phyloP scores from a whole-genome alignment of 495 filamentous ascomycete genomes.

The Cryomyces antarcticus region DNA sequence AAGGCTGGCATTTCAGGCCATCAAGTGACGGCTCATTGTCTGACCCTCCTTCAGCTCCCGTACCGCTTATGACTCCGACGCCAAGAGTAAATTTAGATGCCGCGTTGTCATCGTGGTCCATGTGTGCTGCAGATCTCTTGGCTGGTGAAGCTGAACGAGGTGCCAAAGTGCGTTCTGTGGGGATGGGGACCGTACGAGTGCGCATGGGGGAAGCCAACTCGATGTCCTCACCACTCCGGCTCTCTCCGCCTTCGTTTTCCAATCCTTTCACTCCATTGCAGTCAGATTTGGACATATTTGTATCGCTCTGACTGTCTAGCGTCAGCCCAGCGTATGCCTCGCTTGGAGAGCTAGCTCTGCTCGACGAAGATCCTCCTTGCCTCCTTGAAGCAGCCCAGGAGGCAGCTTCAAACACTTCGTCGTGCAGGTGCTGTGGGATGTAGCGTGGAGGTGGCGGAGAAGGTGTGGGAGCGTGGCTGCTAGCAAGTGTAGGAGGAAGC shows the following conservation, averaged over 20 bases:
- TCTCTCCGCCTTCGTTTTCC: background rate
- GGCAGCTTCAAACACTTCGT: conserved; percentile 27
- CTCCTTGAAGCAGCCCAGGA: conserved; percentile 16
- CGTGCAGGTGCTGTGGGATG: conserved; percentile 40
- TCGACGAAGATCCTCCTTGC: conserved; percentile 19
- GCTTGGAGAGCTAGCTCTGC: conserved; percentile 43
- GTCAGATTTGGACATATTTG: conserved; percentile 6
- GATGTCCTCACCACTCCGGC: conserved; percentile 1
- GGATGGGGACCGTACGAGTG: background rate
- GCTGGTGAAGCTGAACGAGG: conserved; percentile 30
- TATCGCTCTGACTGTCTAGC: conserved; percentile 24
- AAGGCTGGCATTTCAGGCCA: no score
- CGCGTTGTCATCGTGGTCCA: conserved; percentile 15
- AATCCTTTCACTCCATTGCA: background rate
- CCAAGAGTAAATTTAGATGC: no score
- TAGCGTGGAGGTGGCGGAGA: conserved; percentile 28
- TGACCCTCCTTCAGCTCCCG: no score
- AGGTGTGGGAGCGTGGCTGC: conserved; percentile 11
- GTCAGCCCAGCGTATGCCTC: conserved; percentile 54
- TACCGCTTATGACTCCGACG: no score
- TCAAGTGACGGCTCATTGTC: no score
- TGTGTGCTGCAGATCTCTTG: conserved; percentile 33
- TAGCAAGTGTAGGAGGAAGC: background rate
- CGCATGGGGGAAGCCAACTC: background rate
- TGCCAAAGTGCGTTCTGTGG: background rate